Evolutionary conservation across 2,329 filamentous ascomycete genomes (phyloP).

Genomic region (Neocatenulostroma microsporum): DNA sequence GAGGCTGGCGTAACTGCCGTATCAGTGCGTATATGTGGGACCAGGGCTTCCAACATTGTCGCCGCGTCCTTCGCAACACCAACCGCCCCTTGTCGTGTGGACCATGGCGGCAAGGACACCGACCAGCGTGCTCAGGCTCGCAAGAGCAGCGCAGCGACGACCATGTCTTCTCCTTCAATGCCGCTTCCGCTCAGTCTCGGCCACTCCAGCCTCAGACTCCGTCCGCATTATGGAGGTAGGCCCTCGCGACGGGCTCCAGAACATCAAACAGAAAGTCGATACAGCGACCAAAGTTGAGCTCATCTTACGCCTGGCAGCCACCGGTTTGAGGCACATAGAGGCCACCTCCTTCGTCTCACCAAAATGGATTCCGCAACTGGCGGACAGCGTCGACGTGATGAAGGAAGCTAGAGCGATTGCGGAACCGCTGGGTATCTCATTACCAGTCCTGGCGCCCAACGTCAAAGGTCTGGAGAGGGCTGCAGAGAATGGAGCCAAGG

Average conservation of each 20-base stretch:
- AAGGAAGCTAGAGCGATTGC: too few relatives aligned
- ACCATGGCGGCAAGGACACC: too few relatives aligned
- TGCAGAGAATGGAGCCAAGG: too few relatives aligned
- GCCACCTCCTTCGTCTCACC: slow-evolving; percentile 48
- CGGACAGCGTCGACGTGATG: slow-evolving; percentile 11
- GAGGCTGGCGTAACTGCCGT: too few relatives aligned
- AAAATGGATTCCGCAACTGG: slow-evolving; percentile 47
- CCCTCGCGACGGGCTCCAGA: slow-evolving; percentile 47
- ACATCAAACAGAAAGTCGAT: slow-evolving; percentile 44
- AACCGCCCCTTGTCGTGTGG: too few relatives aligned
- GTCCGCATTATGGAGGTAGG: slow-evolving; percentile 44
- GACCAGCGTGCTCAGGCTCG: too few relatives aligned
- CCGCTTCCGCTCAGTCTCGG: background rate
- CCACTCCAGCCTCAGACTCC: background rate
- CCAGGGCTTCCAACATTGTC: too few relatives aligned
- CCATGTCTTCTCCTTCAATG: background rate
- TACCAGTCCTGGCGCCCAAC: background rate
- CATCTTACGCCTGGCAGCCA: slow-evolving; percentile 40
- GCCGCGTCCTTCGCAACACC: too few relatives aligned
- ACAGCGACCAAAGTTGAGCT: slow-evolving; percentile 44
- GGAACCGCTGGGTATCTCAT: background rate
- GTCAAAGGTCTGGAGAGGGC: slow-evolving; percentile 1
- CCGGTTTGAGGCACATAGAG: slow-evolving; percentile 45
- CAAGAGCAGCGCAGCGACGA: too few relatives aligned
- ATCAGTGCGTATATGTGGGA: too few relatives aligned